phyloP scores from a whole-genome alignment of 2,329 filamentous ascomycete species.

The Pyricularia pennisetigena region DNA sequence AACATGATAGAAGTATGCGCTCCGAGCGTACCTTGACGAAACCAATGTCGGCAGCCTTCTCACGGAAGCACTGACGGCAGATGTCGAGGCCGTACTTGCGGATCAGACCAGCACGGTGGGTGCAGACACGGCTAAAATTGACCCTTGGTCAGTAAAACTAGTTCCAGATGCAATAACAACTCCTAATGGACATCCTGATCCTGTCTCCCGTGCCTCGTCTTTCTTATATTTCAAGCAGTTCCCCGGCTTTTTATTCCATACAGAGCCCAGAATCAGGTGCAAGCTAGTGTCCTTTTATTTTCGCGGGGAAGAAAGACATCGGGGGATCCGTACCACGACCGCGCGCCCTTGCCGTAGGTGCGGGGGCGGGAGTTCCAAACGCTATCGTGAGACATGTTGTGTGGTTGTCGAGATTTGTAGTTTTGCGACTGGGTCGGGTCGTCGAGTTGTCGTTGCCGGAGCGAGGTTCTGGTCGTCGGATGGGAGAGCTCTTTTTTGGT shows the following conservation, averaged over 20 bases:
- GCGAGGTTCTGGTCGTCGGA: not conserved
- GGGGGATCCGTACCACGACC: conserved; percentile 60
- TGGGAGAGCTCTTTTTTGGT: not conserved
- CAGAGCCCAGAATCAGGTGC: not conserved
- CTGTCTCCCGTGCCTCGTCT: not conserved
- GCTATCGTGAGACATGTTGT: conserved; percentile 69
- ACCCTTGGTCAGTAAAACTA: conserved; percentile 16
- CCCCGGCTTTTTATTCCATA: not conserved
- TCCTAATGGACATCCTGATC: conserved; percentile 3
- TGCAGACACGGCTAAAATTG: conserved; percentile 53
- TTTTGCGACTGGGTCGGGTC: not conserved
- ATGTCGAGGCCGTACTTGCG: conserved; percentile 98
- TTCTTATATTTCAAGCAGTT: conserved; percentile 1
- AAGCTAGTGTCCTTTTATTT: not conserved
- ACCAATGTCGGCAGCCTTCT: conserved; percentile 63
- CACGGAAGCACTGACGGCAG: conserved; percentile 71
- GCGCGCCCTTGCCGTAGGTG: conserved; percentile 93
- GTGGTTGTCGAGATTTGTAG: conserved; percentile 16
- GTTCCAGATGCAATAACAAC: not conserved
- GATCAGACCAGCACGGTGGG: conserved; percentile 97
- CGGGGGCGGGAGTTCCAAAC: conserved; percentile 99
- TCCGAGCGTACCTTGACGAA: conserved; percentile 53
- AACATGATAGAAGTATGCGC: not conserved
- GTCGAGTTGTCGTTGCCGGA: not conserved
- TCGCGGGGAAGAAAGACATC: not conserved